These are phyloP conservation scores for Coniochaeta ligniaria DNA, from an alignment of 2,329 filamentous ascomycete species.

Conservation along the genomic window DNA sequence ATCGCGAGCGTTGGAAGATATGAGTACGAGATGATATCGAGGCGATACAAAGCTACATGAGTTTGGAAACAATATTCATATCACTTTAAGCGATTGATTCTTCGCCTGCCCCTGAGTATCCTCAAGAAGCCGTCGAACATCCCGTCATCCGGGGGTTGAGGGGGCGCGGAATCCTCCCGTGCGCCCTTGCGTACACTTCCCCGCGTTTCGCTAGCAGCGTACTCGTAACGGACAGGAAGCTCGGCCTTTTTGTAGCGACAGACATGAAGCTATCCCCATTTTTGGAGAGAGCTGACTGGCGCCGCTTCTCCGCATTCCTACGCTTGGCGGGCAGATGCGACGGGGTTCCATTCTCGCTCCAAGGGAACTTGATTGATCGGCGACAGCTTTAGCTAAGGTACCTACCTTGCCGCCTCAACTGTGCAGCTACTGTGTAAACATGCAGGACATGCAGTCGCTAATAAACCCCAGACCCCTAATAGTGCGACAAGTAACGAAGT, in stretches of 20 bases:
- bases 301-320: neutral
- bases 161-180: neutral
- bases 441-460: neutral
- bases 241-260: neutral
- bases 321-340: neutral
- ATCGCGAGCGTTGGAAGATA: neutral
- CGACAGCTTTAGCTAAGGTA: neutral
- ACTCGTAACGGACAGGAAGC: neutral
- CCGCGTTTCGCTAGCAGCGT: neutral
- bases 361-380: neutral
- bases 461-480: neutral
- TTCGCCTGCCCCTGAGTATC: neutral
- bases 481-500: neutral
- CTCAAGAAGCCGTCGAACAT: neutral
- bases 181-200: neutral
- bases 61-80: neutral
- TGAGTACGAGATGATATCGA: neutral
- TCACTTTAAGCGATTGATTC: neutral
- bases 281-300: neutral
- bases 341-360: neutral
- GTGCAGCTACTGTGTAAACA: no score
- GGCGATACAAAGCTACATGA: neutral
- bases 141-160: neutral
- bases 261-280: neutral
- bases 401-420: no score